Percentiles rank a stretch among this genome's conserved stretches.
Conservation (phyloP, 1,284 basidiomycete genomes). For the Melampsora larici-populina region DNA sequence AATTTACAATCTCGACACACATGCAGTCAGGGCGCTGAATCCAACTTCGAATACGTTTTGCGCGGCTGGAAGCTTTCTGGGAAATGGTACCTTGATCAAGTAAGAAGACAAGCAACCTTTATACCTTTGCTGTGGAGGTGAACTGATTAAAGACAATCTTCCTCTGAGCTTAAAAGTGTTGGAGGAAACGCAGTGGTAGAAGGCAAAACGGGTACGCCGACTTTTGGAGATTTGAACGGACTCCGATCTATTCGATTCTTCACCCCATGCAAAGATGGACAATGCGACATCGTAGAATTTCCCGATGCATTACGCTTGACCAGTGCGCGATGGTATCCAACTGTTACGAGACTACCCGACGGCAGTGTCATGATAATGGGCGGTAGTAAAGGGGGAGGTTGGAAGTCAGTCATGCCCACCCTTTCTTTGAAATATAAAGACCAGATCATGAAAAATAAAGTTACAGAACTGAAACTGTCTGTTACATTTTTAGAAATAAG, state of each 20-base stretch:
- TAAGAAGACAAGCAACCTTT: background rate
- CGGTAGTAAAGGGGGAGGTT: conserved; percentile 44
- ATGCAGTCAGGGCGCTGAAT: conserved; percentile 9
- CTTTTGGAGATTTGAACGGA: conserved; percentile 73
- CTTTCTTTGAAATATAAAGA: conserved; percentile 63
- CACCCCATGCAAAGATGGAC: conserved; percentile 62
- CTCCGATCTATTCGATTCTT: conserved; percentile 70
- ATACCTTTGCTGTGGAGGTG: too few species aligned
- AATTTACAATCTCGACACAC: conserved; percentile 25
- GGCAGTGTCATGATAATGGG: conserved; percentile 34
- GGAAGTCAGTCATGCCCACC: conserved; percentile 45
- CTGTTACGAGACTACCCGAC: conserved; percentile 63
- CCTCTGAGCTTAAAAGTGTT: background rate
- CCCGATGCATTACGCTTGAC: conserved; percentile 65
- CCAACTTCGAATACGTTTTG: conserved; percentile 31
- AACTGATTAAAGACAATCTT: too few species aligned
- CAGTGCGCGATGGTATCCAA: conserved; percentile 67
- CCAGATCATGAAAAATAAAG: background rate
- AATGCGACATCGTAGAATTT: conserved; percentile 66
- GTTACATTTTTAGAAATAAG: conserved; percentile 31
- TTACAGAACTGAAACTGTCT: background rate
- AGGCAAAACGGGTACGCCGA: conserved; percentile 52
- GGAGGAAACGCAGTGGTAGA: conserved; percentile 5
- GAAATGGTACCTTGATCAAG: conserved; percentile 36
- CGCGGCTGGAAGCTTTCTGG: conserved; percentile 28